Evolutionary conservation across 129 eudicot species (phyloP).

Genomic region (Smallanthus sonchifolius): DNA sequence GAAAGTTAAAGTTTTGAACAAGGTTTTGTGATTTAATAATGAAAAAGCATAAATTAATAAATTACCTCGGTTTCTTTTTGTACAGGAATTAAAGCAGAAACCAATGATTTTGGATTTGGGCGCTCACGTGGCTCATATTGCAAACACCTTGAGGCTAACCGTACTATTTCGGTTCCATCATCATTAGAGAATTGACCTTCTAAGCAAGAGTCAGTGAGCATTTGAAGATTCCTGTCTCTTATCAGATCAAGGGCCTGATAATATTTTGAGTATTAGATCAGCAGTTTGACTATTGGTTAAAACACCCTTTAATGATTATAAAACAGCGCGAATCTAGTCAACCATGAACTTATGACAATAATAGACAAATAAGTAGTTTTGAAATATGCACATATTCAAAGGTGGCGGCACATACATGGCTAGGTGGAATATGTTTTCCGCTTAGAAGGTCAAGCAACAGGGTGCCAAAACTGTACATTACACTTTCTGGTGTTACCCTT

Average conservation of each 20-base stretch:
- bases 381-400: background rate
- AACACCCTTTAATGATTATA: background rate
- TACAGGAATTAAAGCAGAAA: slow-evolving; percentile 78
- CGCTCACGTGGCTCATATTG: slow-evolving; percentile 96
- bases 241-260: slow-evolving; percentile 93
- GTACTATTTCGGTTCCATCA: slow-evolving; percentile 90
- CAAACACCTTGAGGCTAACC: slow-evolving; percentile 87
- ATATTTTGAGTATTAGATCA: slow-evolving; percentile 12
- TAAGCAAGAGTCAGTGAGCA: slow-evolving; percentile 94
- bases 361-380: background rate
- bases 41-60: slow-evolving; percentile 2
- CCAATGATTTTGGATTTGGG: slow-evolving; percentile 87
- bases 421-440: slow-evolving; percentile 44
- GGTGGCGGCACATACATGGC: slow-evolving; percentile 49
- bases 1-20: background rate
- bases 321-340: background rate
- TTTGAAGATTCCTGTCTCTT: slow-evolving; percentile 89
- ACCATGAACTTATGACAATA: background rate
- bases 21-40: background rate
- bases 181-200: slow-evolving; percentile 95
- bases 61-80: slow-evolving; percentile 86
- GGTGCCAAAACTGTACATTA: slow-evolving; percentile 38
- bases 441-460: slow-evolving; percentile 43
- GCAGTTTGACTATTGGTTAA: background rate
- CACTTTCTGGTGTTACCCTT: slow-evolving; percentile 39